These are phyloP conservation scores for Fusarium stilboides DNA, from an alignment of 2,329 filamentous ascomycete species.

Conservation along the genomic window DNA sequence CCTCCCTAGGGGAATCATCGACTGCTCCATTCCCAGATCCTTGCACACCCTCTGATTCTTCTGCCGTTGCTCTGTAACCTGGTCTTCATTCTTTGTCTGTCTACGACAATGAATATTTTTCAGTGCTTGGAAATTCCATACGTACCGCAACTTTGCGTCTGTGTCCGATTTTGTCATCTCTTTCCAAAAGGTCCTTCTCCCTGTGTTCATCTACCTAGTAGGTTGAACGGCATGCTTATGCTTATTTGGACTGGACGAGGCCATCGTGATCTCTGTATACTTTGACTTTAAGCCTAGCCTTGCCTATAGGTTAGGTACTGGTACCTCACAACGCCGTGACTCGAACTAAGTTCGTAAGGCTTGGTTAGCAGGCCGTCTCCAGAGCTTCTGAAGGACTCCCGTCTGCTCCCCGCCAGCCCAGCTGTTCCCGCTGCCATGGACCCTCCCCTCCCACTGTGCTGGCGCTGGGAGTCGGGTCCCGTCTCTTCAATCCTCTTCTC, in stretches of 20 bases:
- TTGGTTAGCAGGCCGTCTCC: conserved; percentile 24
- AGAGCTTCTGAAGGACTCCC: conserved; percentile 15
- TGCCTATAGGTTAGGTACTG: conserved; percentile 11
- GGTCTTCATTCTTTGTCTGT: conserved; percentile 40
- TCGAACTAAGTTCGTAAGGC: conserved; percentile 38
- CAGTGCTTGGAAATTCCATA: conserved; percentile 40
- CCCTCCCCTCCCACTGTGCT: conserved; percentile 11
- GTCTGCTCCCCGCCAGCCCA: conserved; percentile 14
- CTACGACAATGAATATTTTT: conserved; percentile 24
- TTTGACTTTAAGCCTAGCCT: conserved; percentile 1
- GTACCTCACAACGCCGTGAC: conserved; percentile 15
- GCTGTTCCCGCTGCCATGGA: conserved; percentile 11
- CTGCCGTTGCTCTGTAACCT: conserved; percentile 24
- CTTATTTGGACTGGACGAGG: conserved; percentile 10
- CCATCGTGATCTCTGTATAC: conserved; percentile 18
- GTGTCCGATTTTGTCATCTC: conserved; percentile 18
- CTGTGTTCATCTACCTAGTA: conserved; percentile 19
- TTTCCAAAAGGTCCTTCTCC: conserved; percentile 28
- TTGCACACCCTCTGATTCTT: conserved; percentile 35
- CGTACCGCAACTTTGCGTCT: conserved; percentile 19
- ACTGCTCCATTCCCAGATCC: conserved; percentile 33
- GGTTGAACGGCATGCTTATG: conserved; percentile 25
- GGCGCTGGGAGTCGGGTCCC: conserved; percentile 5
- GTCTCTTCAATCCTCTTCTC: conserved; percentile 14
- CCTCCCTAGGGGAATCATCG: conserved; percentile 26